These are phyloP conservation scores for Wickerhamomyces alni DNA, from an alignment of 805 yeast species.

Conservation along the genomic window DNA sequence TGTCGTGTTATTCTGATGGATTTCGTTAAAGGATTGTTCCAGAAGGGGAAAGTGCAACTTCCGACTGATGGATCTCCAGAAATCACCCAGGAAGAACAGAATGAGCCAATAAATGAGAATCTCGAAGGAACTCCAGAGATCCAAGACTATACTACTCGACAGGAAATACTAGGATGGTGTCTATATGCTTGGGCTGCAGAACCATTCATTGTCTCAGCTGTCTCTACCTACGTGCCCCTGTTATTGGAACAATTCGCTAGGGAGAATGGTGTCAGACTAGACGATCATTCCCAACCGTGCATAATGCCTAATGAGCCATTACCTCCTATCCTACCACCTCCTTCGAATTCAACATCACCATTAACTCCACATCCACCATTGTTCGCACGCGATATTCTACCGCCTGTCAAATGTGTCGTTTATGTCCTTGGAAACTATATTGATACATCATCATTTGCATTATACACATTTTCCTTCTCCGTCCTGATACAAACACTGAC, in stretches of 20 bases:
- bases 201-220: conserved; percentile 74
- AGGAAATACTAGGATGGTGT: conserved; percentile 61
- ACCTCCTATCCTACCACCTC: conserved; percentile 30
- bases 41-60: too few species aligned
- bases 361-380: conserved; percentile 6
- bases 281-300: conserved; percentile 57
- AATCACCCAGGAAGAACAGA: too few species aligned
- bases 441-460: conserved; percentile 68
- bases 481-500: conserved; percentile 66
- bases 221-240: conserved; percentile 73
- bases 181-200: conserved; percentile 70
- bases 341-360: conserved; percentile 13
- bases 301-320: conserved; percentile 22
- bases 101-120: too few species aligned
- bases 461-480: conserved; percentile 67
- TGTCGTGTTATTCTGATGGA: too few species aligned
- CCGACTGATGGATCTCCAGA: too few species aligned
- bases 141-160: conserved; percentile 27
- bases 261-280: conserved; percentile 57
- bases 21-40: too few species aligned
- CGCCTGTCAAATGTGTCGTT: conserved; percentile 39
- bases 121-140: neutral
- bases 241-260: conserved; percentile 68
- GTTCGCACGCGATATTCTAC: conserved; percentile 4
- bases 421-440: conserved; percentile 40